These are phyloP conservation scores for Primulina eburnea DNA, from an alignment of 257 asterid genomes.

Conservation along the genomic window DNA sequence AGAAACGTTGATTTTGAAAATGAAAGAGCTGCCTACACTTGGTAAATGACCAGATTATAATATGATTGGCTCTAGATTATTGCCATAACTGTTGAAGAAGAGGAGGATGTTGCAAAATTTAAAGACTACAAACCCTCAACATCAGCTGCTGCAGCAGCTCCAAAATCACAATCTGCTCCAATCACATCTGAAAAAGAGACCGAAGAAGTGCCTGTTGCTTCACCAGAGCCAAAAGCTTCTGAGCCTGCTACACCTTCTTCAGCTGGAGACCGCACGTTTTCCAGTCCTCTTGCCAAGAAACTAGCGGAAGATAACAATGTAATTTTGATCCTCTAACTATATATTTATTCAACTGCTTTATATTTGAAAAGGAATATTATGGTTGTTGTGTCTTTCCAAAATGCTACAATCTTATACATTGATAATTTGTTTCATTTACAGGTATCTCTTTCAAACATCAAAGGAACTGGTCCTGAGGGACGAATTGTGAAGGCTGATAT, in stretches of 20 bases:
- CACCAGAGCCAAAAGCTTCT: slow-evolving; percentile 64
- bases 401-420: background rate
- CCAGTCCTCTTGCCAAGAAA: slow-evolving; percentile 56
- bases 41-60: slow-evolving; percentile 23
- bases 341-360: no score
- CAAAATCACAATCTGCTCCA: slow-evolving; percentile 60
- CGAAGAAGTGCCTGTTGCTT: slow-evolving; percentile 44
- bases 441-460: slow-evolving; percentile 46
- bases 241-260: slow-evolving; percentile 54
- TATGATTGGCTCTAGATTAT: slow-evolving; percentile 47
- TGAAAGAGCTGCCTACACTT: slow-evolving; percentile 11
- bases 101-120: slow-evolving; percentile 68
- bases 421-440: slow-evolving; percentile 15
- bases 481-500: slow-evolving; percentile 54
- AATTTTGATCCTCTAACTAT: slow-evolving; percentile 1
- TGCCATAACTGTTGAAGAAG: slow-evolving; percentile 90
- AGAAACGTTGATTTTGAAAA: background rate
- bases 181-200: slow-evolving; percentile 65
- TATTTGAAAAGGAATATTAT: background rate
- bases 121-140: slow-evolving; percentile 69
- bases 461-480: slow-evolving; percentile 61
- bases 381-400: background rate
- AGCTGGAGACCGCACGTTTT: slow-evolving; percentile 46
- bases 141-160: slow-evolving; percentile 60
- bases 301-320: slow-evolving; percentile 49